These are phyloP conservation scores for Hypomontagnella monticulosa DNA, from an alignment of 495 filamentous ascomycete species.

Conservation along the genomic window DNA sequence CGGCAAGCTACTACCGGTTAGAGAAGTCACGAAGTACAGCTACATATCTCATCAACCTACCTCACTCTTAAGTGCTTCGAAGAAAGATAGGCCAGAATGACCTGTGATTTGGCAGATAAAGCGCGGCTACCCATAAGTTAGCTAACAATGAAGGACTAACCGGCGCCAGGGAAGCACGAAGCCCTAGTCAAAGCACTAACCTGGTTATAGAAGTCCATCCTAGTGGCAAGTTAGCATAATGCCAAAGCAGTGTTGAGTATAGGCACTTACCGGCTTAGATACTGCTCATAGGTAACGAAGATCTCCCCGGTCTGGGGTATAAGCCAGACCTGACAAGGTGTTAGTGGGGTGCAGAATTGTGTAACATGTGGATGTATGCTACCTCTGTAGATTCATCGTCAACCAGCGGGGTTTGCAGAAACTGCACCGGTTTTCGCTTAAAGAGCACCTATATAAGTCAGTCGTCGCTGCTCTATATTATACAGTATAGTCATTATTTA, in stretches of 20 bases:
- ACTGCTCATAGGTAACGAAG: conserved; percentile 88
- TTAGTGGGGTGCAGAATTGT: conserved; percentile 37
- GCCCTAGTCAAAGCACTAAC: conserved; percentile 53
- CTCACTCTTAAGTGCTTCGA: conserved; percentile 92
- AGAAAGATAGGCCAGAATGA: conserved; percentile 91
- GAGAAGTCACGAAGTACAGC: conserved; percentile 2
- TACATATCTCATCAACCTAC: conserved; percentile 61
- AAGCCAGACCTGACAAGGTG: conserved; percentile 77
- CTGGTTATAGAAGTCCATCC: conserved; percentile 94
- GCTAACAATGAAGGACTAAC: conserved; percentile 12
- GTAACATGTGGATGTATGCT: conserved; percentile 34
- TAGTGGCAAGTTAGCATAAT: conserved; percentile 43
- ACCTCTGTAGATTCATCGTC: conserved; percentile 85
- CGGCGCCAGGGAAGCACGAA: neutral
- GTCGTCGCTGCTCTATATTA: conserved; percentile 2
- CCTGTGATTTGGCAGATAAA: conserved; percentile 97
- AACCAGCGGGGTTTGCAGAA: conserved; percentile 74
- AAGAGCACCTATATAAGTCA: conserved; percentile 77
- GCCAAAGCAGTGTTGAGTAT: neutral
- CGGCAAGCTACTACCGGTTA: conserved; percentile 69
- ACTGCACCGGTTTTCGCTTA: conserved; percentile 95
- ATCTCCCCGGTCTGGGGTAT: conserved; percentile 91
- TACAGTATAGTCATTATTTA: conserved; percentile 19
- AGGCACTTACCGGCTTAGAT: conserved; percentile 74
- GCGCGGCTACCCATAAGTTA: conserved; percentile 64